Conservation (phyloP, 2,329 filamentous ascomycete genomes). For the Pseudogymnoascus sp. region DNA sequence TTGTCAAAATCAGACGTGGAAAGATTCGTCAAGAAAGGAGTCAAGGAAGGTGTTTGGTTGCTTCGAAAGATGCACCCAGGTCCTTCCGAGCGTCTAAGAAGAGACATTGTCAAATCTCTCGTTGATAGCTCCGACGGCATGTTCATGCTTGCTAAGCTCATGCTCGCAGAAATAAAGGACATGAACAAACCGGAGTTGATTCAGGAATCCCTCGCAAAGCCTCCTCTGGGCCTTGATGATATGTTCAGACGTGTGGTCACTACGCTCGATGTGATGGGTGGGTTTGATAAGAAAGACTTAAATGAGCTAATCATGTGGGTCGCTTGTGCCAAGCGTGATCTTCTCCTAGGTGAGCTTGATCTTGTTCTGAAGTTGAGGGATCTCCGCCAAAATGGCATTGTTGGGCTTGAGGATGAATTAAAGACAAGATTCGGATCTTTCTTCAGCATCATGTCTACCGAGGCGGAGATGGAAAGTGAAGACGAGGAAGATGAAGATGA, state of each 20-base stretch:
- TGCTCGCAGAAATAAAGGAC: not conserved
- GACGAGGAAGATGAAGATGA: constrained; percentile 8
- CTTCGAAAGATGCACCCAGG: not conserved
- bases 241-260: not conserved
- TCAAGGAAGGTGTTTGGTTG: not conserved
- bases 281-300: constrained; percentile 17
- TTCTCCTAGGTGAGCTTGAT: constrained; percentile 11
- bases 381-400: not conserved
- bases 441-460: constrained; percentile 16
- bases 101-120: not conserved
- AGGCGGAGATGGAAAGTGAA: constrained; percentile 16
- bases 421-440: constrained; percentile 9
- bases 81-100: not conserved
- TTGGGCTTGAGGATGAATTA: not conserved
- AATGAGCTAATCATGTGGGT: constrained; percentile 15
- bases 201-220: not conserved
- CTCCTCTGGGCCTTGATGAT: not conserved
- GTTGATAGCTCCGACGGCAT: not conserved
- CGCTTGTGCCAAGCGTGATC: constrained; percentile 14
- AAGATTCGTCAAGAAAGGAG: not conserved
- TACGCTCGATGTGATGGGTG: constrained; percentile 9
- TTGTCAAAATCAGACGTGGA: not conserved
- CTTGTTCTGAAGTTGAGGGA: not conserved
- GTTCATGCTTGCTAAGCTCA: not conserved
- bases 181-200: not conserved